Evolutionary conservation across 164 flowering plant species (phyloP), one percentile per base, ranked within the genome.

Genomic region (Sextonia rubra): DNA sequence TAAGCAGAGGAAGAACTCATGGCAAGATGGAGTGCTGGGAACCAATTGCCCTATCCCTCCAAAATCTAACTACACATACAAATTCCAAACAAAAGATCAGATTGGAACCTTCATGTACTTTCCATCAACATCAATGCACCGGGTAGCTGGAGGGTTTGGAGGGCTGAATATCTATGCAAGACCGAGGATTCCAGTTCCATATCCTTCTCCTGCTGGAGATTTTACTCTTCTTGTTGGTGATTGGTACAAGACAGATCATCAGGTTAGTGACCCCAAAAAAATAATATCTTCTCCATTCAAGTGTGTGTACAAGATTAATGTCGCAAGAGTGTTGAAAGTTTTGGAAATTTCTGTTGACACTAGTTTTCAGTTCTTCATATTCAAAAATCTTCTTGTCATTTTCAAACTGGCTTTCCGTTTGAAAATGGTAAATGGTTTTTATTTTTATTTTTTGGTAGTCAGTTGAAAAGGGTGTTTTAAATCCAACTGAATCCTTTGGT

Each of bases 11-110:
- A 94, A 90, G 84, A 87, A 82, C 69, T 94, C 97, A 69, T 94
- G 97, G 97, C 93, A 89, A 81, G 98, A 94, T 73, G 98, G 98
- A 22, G 97, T 92, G 1, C 75, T 87, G 25, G 98, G 98, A 61
- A 94, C 98, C 30, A 94, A 94, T 61, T 94, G 98, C 60, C 90
- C 98, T 0, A 89, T 94, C 73, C 97, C 91, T 61, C 92, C 97
- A 23, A 79, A 84, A 74, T 25, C 85, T 22, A 91, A 86, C 85
- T 91, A 74, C 86, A 87, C 90, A 7, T 94, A 90, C 85, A 82
- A 68, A 32, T 81, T 92, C 62, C 97, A 94, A 65, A 70, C 83
- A 64, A 94, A 94, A 74, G 97, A 94, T 84, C 96, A 94, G 80
- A 92, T 92, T 48, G 98, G 98, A 20, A 79, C 83, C 69, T 94